Percentiles rank a stretch among this genome's conserved stretches.
Conservation (phyloP, 177 flowering plant species). For the Vitis hybrid region DNA sequence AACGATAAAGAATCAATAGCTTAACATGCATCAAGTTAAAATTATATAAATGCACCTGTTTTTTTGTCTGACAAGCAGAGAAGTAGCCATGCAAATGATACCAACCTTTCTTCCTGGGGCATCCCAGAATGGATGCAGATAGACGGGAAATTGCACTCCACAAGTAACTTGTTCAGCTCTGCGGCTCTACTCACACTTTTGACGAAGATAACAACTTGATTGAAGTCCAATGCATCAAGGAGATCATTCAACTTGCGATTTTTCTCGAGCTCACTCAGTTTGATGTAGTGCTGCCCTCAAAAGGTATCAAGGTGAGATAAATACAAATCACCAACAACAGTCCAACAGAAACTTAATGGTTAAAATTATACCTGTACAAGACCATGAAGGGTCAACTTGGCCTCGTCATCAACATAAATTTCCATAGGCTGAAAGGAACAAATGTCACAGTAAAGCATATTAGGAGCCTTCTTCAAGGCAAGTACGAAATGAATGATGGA, state of each 20-base stretch:
- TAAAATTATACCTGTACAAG: conserved; percentile 81
- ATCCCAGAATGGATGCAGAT: conserved; percentile 87
- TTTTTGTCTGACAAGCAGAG: not conserved
- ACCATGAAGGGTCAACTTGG: conserved; percentile 97
- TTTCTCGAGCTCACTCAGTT: conserved; percentile 86
- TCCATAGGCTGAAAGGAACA: conserved; percentile 99
- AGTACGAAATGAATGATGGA: conserved; percentile 47
- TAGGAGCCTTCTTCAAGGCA: conserved; percentile 49
- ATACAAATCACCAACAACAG: not conserved
- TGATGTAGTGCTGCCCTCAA: conserved; percentile 84
- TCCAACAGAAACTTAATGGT: not conserved
- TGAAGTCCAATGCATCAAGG: conserved; percentile 97
- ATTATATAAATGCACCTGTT: not conserved
- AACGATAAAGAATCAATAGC: not conserved
- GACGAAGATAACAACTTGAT: conserved; percentile 96
- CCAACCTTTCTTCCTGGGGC: conserved; percentile 84
- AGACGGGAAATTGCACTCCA: conserved; percentile 86
- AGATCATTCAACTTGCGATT: conserved; percentile 95
- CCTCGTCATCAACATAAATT: conserved; percentile 98
- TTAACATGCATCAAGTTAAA: not conserved
- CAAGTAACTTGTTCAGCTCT: conserved; percentile 86
- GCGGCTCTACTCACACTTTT: conserved; percentile 94
- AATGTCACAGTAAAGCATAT: conserved; percentile 59
- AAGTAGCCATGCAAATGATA: not conserved
- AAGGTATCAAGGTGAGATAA: not conserved